These are phyloP conservation scores for Nicotiana undulata DNA, from an alignment of 257 asterid genomes.

Conservation along the genomic window DNA sequence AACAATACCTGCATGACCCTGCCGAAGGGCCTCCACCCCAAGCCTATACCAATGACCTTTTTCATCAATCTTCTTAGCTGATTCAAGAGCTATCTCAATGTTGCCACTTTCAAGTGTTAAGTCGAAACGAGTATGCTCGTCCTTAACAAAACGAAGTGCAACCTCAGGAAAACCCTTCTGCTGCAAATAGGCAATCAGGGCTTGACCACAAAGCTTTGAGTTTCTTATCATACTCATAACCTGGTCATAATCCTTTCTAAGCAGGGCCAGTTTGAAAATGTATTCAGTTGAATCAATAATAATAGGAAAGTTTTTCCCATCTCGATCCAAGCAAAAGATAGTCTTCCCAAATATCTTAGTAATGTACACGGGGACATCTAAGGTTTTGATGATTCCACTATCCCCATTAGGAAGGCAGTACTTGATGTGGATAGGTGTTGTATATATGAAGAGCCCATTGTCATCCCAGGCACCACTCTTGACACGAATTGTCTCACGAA, in stretches of 20 bases:
- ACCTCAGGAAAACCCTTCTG: conserved; percentile 99
- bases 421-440: conserved; percentile 89
- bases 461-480: conserved; percentile 99
- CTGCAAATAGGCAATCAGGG: conserved; percentile 95
- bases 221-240: conserved; percentile 93
- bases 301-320: conserved; percentile 85
- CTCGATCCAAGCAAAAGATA: conserved; percentile 93
- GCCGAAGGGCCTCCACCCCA: conserved; percentile 97
- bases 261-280: conserved; percentile 61
- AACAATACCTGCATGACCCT: conserved; percentile 90
- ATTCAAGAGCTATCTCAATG: conserved; percentile 85
- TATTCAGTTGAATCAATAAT: conserved; percentile 90
- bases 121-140: conserved; percentile 80
- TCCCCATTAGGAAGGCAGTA: conserved; percentile 98
- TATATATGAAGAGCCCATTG: conserved; percentile 85
- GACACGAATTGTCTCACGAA: conserved; percentile 97
- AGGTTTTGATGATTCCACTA: conserved; percentile 88
- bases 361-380: conserved; percentile 84
- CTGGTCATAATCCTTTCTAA: conserved; percentile 78
- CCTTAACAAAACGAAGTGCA: conserved; percentile 94
- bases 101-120: conserved; percentile 91
- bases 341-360: conserved; percentile 80
- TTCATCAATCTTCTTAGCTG: conserved; percentile 84
- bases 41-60: conserved; percentile 88
- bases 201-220: conserved; percentile 95